Evolutionary conservation across 345 rosid species (phyloP).

Genomic region (Eucalyptus tenuipes): DNA sequence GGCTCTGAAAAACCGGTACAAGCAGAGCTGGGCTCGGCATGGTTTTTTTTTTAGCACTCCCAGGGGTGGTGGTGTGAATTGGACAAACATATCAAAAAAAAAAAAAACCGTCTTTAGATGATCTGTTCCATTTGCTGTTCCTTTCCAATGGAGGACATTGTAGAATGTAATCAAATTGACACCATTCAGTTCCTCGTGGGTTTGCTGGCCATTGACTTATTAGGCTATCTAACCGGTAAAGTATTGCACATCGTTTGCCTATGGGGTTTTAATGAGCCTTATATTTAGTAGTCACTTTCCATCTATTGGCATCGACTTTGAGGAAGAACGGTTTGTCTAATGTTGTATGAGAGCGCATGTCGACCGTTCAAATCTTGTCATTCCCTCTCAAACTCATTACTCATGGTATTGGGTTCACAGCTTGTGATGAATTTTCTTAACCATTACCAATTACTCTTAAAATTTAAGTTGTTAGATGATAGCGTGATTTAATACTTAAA

Average conservation of each 20-base stretch:
- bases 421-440: rapidly evolving
- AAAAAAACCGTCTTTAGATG: neutral
- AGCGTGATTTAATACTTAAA: too few species aligned
- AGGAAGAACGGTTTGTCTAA: rapidly evolving
- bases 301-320: neutral
- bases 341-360: rapidly evolving
- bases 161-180: neutral
- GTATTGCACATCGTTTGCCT: rapidly evolving
- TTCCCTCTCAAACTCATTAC: neutral
- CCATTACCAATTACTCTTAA: rapidly evolving
- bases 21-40: neutral
- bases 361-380: rapidly evolving
- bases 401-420: neutral
- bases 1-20: neutral
- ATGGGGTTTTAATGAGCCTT: too few species aligned
- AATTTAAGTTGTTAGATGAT: rapidly evolving
- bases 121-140: neutral
- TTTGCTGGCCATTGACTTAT: neutral
- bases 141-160: neutral
- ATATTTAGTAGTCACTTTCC: neutral
- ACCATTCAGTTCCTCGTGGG: neutral
- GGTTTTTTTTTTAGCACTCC: neutral
- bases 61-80: neutral
- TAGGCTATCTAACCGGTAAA: rapidly evolving
- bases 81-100: neutral